Base-by-base conservation (phyloP, 1,284 basidiomycete genomes). In the Wallemia hederae region DNA sequence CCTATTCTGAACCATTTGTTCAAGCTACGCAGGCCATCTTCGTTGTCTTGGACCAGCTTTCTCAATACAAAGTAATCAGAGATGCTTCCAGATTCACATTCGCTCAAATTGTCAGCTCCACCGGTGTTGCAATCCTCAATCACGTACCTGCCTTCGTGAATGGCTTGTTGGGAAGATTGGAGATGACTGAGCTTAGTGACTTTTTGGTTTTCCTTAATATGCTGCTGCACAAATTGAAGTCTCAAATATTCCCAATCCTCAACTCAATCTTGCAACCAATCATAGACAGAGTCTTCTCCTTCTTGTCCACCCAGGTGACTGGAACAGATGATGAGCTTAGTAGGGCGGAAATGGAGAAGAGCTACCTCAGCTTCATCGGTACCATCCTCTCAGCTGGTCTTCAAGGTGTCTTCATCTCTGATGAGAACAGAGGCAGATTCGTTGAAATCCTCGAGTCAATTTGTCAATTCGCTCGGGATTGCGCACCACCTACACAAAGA, bases 71-170 rank as follows among this genome's bases (percentile, higher is more conserved):
- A 66, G 79, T 86, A 29, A 82, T 99, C 55, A 80, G 94, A 59
- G 91, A 98, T 69, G 90, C 94, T 59, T 82, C 86, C n/a, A 80
- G 90, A 24, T 86, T 86, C 65, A 85, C 94, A 0, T 98, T 98
- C 70, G 83, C 90, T 19, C 82, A 91, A 58, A 88, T 98, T 64
- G 78, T 97, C 61, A 84, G 83, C 17, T 87, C 86, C 1, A 85
- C 88, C 28, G 88, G 90, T 24, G 81, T 84, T 2, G 82, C 80
- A 59, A 80, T 89, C 62, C 64, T 74, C 56, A 77, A 80, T 64
- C 81, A 81, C 66, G 86, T 94, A 59, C 86, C 89, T 3, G 74
- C 81, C 24, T 73, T 99, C 60, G 96, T 97, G 78, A 76, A 80
- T 56, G 83, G 85, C 67, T 78, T 98, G 27, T 78, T 99, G 59